Evolutionary conservation across 768 basidiomycete species (phyloP).

Genomic region (Neoboletus subvelutipes): DNA sequence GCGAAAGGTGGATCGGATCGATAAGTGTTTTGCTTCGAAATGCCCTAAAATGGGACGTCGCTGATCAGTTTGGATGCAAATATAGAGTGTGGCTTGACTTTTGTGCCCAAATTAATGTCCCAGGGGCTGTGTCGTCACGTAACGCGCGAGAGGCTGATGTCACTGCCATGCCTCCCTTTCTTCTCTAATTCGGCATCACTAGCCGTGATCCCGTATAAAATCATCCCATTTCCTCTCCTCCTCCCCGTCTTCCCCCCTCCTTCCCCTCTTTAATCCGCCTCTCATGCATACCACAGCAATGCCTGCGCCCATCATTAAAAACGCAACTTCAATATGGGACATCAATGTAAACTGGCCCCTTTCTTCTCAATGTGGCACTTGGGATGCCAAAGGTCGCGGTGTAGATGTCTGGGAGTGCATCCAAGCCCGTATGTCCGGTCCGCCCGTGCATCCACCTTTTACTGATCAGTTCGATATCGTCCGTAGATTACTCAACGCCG

Average conservation of each 20-base stretch:
- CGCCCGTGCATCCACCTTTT: background rate
- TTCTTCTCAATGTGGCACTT: slow-evolving; percentile 68
- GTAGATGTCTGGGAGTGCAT: slow-evolving; percentile 80
- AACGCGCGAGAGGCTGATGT: slow-evolving; percentile 32
- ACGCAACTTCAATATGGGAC: slow-evolving; percentile 73
- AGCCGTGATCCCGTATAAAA: slow-evolving; percentile 31
- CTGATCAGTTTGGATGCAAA: slow-evolving; percentile 13
- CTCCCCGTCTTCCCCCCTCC: background rate
- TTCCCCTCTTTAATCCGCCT: background rate
- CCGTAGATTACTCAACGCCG: slow-evolving; percentile 57
- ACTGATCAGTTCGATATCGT: slow-evolving; percentile 6
- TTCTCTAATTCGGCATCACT: slow-evolving; percentile 29
- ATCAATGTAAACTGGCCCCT: slow-evolving; percentile 61
- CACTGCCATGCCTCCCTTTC: slow-evolving; percentile 31
- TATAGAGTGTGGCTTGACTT: slow-evolving; percentile 5
- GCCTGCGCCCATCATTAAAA: slow-evolving; percentile 45
- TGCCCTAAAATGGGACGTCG: background rate
- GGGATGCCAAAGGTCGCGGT: slow-evolving; percentile 63
- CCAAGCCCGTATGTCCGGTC: slow-evolving; percentile 48
- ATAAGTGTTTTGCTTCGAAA: slow-evolving; percentile 8
- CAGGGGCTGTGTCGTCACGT: slow-evolving; percentile 29
- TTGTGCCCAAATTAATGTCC: slow-evolving; percentile 21
- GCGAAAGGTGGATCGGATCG: slow-evolving; percentile 20
- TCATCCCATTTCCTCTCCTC: slow-evolving; percentile 9
- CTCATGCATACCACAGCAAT: slow-evolving; percentile 25